Base-by-base conservation (phyloP, 1,139 yeast species). In the Taiozyma onychis region DNA sequence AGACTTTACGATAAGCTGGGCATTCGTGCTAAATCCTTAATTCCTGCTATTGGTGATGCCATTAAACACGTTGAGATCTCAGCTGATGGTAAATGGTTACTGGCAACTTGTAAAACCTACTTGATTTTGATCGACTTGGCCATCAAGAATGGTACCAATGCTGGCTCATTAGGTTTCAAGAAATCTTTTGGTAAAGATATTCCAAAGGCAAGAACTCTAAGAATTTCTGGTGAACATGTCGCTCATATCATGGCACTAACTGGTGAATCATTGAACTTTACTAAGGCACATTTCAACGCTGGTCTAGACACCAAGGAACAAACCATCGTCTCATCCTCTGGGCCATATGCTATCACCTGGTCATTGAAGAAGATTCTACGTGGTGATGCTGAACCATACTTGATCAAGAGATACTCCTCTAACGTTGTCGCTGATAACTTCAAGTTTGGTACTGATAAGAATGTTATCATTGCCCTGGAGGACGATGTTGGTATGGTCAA, bases 291-390 rank as follows among this genome's bases (percentile, higher is more conserved):
- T 57, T 90, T 90, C 74, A 87, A 89, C 64, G 76, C 85, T 30
- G 90, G 90, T 46, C 50, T 78, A 16, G 76, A 77, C 48, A 65
- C 79, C 37, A 79, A 76, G 54, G 96, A 88, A 60, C 83, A 86
- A 37, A 75, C 83, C 2, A 85, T 89, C 50, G 81, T 88, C 28
- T 78, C 95, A 2, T 82, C 93, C 11, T 73, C 84, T 2, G 96
- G 96, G 1, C 90, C 90, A 14, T 90, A 81, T 66, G 85, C 89
- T 32, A 77, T 90, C 35, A 76, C 87, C 2, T 89, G 97, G 96
- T 80, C 85, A n/a, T 65, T 90, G 60, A 74, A 72, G 57, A 80
- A 81, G 61, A 73, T 84, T 11, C 65, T 85, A 48, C 67, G 72
- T 46, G 81, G 83, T 49, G 80, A 76, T 52, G 68, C 70, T 32